Conservation (phyloP, 148 eudicot genomes). For the Limonium bicolor region DNA sequence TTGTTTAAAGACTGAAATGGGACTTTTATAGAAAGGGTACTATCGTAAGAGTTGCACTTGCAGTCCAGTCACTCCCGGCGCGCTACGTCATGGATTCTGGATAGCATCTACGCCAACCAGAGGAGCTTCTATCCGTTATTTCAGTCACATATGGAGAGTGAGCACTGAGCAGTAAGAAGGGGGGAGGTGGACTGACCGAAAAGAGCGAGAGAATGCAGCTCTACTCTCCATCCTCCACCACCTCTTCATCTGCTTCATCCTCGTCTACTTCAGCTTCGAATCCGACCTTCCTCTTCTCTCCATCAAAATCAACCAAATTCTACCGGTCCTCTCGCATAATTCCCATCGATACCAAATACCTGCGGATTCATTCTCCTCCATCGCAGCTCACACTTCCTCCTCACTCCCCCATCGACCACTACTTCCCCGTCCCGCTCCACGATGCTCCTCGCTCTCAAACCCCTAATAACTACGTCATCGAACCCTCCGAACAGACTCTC, state of each 20-base stretch:
- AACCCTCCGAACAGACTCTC: constrained; percentile 9
- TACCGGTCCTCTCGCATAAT: constrained; percentile 16
- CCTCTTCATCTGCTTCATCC: constrained; percentile 15
- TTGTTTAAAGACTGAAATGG: no score
- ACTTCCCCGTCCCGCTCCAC: no score
- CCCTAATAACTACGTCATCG: constrained; percentile 9
- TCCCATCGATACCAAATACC: constrained; percentile 26
- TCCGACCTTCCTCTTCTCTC: constrained; percentile 23
- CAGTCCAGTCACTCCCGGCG: no score
- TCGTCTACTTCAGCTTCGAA: constrained; percentile 16
- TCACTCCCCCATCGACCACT: constrained; percentile 22
- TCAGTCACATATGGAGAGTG: background rate
- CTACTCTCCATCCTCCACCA: constrained; percentile 19
- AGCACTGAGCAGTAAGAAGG: background rate
- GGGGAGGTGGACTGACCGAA: background rate
- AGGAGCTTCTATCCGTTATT: constrained; percentile 6
- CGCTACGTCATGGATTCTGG: no score
- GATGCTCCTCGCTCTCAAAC: constrained; percentile 28
- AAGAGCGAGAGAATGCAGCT: constrained; percentile 29
- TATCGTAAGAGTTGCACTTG: no score
- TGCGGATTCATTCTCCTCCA: constrained; percentile 16
- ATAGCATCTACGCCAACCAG: background rate
- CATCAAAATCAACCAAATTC: constrained; percentile 22
- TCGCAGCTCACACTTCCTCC: constrained; percentile 20
- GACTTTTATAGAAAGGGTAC: no score